Evolutionary conservation across 148 eudicot species (phyloP).

Genomic region (Salicornia ramosissima): DNA sequence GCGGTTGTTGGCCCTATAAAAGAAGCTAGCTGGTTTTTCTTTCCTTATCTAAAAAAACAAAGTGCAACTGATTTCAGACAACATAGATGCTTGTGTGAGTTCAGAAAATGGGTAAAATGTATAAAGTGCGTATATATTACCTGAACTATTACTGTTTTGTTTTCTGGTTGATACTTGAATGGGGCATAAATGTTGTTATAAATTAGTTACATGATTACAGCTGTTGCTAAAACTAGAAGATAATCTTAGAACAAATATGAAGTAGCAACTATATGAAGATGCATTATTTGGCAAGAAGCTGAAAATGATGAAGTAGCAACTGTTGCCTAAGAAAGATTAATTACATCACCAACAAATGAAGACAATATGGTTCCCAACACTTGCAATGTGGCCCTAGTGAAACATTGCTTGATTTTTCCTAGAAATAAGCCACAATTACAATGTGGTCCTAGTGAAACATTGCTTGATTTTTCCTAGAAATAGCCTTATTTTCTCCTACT

Average conservation of each 20-base stretch:
- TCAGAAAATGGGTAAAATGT: background rate
- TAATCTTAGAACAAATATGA: background rate
- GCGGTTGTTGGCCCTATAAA: too few species aligned
- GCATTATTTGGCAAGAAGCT: too few species aligned
- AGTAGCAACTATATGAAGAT: too few species aligned
- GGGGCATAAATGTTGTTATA: background rate
- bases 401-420: background rate
- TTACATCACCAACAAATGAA: background rate
- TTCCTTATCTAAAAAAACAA: too few species aligned
- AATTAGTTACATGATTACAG: background rate
- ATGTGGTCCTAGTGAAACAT: background rate
- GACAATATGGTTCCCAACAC: background rate
- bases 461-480: background rate
- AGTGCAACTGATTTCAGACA: too few species aligned
- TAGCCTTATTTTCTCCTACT: background rate
- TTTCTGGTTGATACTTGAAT: too few species aligned
- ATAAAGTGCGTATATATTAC: background rate
- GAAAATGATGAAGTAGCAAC: too few species aligned
- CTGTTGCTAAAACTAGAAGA: background rate
- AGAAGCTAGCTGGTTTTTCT: too few species aligned
- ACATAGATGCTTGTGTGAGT: background rate
- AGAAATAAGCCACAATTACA: background rate
- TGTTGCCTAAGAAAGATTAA: background rate
- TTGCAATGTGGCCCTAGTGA: background rate
- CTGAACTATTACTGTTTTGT: background rate